Percentiles rank a stretch among this genome's conserved stretches.
phyloP scores from a whole-genome alignment of 345 rosid species.

The Garcia nutans region DNA sequence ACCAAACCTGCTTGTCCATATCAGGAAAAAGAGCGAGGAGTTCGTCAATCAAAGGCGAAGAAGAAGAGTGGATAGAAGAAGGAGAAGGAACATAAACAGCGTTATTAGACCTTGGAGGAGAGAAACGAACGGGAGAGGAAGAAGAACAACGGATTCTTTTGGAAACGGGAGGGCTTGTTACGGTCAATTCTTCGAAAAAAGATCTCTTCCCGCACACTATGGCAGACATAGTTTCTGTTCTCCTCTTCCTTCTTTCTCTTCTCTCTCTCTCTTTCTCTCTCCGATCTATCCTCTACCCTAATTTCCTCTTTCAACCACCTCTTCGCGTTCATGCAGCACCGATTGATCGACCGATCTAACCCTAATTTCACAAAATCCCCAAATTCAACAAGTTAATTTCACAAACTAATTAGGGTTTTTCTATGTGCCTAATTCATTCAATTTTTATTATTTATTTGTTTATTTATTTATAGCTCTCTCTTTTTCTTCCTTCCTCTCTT shows the following conservation, averaged over 20 bases:
- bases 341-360: not conserved
- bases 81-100: constrained; percentile 18
- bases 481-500: no score
- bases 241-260: constrained; percentile 8
- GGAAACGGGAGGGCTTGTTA: constrained; percentile 52
- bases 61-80: constrained; percentile 20
- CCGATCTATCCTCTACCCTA: constrained; percentile 16
- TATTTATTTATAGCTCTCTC: not conserved
- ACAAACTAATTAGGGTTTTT: not conserved
- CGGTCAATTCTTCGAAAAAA: constrained; percentile 68
- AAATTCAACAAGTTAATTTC: not conserved
- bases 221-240: constrained; percentile 84
- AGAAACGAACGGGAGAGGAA: constrained; percentile 53
- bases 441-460: not conserved
- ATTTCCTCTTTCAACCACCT: constrained; percentile 4
- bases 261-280: not conserved
- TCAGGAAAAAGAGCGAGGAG: constrained; percentile 63
- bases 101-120: constrained; percentile 48
- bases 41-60: constrained; percentile 44
- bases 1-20: constrained; percentile 81
- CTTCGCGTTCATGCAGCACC: constrained; percentile 18
- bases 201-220: constrained; percentile 94
- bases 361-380: constrained; percentile 5
- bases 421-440: not conserved
- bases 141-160: constrained; percentile 70